A percentile compares a stretch with the other conserved stretches of the same genome.
Evolutionary conservation across 2,329 filamentous ascomycete genomes (phyloP).

Genomic region (Trichoderma semiorbis): DNA sequence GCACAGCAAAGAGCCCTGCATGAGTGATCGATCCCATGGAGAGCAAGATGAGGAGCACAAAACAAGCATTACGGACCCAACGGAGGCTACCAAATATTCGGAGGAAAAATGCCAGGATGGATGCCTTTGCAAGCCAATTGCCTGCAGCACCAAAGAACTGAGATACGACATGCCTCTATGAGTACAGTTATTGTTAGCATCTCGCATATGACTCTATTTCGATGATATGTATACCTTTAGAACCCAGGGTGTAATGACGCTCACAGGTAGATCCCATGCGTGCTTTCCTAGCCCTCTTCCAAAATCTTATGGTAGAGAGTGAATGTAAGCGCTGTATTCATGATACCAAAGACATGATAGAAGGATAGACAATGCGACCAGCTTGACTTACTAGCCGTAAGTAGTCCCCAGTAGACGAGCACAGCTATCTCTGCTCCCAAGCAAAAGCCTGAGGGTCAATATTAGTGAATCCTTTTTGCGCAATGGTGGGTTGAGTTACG

Average conservation of each 20-base stretch:
- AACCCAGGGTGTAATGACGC: background rate
- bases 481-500: background rate
- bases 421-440: background rate
- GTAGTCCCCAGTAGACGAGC: background rate
- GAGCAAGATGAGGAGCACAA: background rate
- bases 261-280: background rate
- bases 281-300: background rate
- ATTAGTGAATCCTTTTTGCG: background rate
- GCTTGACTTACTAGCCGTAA: background rate
- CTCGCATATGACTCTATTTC: background rate
- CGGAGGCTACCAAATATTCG: background rate
- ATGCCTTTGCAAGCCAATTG: constrained; percentile 4
- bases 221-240: background rate
- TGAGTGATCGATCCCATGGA: background rate
- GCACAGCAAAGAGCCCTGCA: background rate
- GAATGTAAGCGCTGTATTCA: background rate
- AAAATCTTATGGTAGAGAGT: background rate
- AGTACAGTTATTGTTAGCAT: background rate
- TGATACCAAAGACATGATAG: background rate
- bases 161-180: background rate
- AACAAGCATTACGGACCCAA: background rate
- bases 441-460: background rate
- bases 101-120: background rate
- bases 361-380: background rate
- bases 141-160: background rate